Evolutionary conservation across 192 early-diverging fungal species (phyloP).

Genomic region (Coemansia sp.): DNA sequence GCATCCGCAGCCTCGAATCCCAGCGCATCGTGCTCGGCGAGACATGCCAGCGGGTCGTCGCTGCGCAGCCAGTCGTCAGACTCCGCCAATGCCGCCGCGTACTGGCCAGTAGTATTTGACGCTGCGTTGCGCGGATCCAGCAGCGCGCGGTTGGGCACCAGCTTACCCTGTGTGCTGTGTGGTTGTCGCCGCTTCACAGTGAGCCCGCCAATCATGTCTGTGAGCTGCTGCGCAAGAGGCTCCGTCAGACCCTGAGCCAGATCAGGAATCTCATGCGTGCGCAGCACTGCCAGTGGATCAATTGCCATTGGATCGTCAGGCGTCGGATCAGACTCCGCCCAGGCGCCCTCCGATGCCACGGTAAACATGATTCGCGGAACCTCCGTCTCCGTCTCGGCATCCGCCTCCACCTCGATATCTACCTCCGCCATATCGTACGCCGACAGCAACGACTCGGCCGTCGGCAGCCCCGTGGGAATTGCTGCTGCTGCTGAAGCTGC

Average conservation of each 20-base stretch:
- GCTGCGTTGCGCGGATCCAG: conserved; percentile 32
- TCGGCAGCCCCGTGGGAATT: conserved; percentile 1
- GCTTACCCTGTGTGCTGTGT: neutral
- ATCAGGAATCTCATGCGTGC: conserved; percentile 30
- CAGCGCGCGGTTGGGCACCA: conserved; percentile 27
- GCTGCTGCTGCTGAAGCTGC: conserved; percentile 3
- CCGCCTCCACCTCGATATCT: neutral
- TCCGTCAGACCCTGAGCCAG: conserved; percentile 33
- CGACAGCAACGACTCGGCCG: neutral
- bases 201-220: conserved; percentile 23
- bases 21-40: neutral
- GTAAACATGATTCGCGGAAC: conserved; percentile 14
- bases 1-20: neutral
- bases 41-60: conserved; percentile 10
- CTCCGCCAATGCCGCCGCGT: neutral
- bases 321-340: conserved; percentile 12
- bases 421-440: too few relatives aligned
- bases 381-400: neutral
- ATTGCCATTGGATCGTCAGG: conserved; percentile 11
- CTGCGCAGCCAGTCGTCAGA: conserved; percentile 12
- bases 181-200: neutral
- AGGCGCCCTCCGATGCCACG: conserved; percentile 22
- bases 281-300: conserved; percentile 36
- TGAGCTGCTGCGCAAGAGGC: conserved; percentile 29
- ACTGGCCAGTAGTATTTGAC: neutral